Conservation (phyloP, 306 rosid species). For the Begonia masoniana region DNA sequence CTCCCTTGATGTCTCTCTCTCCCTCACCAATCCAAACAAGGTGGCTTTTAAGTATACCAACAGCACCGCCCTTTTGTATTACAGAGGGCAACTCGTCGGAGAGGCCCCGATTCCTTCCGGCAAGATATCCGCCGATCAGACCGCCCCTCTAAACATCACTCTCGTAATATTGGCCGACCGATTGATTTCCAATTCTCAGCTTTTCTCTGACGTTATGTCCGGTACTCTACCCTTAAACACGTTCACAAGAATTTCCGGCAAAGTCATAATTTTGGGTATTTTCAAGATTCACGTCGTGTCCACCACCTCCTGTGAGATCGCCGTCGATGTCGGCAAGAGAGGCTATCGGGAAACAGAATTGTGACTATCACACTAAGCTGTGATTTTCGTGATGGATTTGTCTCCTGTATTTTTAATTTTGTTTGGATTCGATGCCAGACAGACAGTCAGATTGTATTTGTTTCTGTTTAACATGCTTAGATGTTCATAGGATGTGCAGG, state of each 20-base stretch:
- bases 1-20: conserved; percentile 21
- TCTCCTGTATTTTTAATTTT: neutral
- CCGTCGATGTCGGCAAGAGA: conserved; percentile 5
- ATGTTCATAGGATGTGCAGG: too few relatives aligned
- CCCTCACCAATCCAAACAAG: conserved; percentile 40
- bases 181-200: conserved; percentile 13
- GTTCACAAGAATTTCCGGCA: conserved; percentile 21
- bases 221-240: conserved; percentile 34
- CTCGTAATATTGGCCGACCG: conserved; percentile 50
- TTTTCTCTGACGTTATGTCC: conserved; percentile 18
- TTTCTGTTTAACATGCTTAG: too few relatives aligned
- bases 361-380: conserved; percentile 28
- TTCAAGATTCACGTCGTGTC: conserved; percentile 26
- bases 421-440: neutral
- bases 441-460: too few relatives aligned
- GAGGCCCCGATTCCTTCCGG: conserved; percentile 31
- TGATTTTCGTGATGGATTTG: neutral
- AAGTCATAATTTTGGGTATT: conserved; percentile 27
- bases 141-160: conserved; percentile 20
- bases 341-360: conserved; percentile 15
- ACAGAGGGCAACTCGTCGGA: conserved; percentile 48
- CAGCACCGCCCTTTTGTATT: conserved; percentile 28
- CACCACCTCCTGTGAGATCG: conserved; percentile 40
- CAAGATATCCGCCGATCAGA: conserved; percentile 20
- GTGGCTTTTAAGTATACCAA: conserved; percentile 28